Evolutionary conservation across 1,139 yeast species (phyloP).

Genomic region (Saccharomyces hybrid): DNA sequence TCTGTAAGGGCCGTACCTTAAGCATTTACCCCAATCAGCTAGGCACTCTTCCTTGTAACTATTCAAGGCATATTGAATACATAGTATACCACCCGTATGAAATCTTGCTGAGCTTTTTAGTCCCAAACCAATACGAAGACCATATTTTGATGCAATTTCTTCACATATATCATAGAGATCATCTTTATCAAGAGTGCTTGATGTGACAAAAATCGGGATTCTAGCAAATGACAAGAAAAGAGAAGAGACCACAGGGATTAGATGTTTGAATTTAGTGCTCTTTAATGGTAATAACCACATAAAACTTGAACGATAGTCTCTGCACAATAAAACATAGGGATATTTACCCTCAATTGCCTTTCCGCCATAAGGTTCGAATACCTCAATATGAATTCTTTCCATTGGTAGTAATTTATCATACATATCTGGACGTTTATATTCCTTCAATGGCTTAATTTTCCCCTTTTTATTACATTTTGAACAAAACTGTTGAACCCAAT

Average conservation of each 20-base stretch:
- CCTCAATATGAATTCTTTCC: slow-evolving; percentile 29
- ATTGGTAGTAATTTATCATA: slow-evolving; percentile 22
- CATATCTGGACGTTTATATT: slow-evolving; percentile 16
- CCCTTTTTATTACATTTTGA: slow-evolving; percentile 24
- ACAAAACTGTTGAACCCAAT: slow-evolving; percentile 22
- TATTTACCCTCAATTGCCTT: slow-evolving; percentile 23
- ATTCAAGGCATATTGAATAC: slow-evolving; percentile 15
- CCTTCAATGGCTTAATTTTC: slow-evolving; percentile 12
- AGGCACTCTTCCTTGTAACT: slow-evolving; percentile 20
- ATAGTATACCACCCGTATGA: slow-evolving; percentile 20
- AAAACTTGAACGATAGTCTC: slow-evolving; percentile 28
- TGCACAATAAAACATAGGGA: slow-evolving; percentile 24
- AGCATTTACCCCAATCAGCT: slow-evolving; percentile 25
- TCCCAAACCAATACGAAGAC: slow-evolving; percentile 27
- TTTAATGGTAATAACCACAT: slow-evolving; percentile 28
- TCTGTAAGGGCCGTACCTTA: slow-evolving; percentile 16
- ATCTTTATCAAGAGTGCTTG: slow-evolving; percentile 25
- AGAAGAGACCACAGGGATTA: slow-evolving; percentile 15
- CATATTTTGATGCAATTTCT: slow-evolving; percentile 19
- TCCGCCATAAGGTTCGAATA: slow-evolving; percentile 22
- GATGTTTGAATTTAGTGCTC: slow-evolving; percentile 19
- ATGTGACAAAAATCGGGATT: slow-evolving; percentile 27
- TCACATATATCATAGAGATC: slow-evolving; percentile 28
- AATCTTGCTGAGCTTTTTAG: slow-evolving; percentile 16
- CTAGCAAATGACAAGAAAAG: slow-evolving; percentile 21